Conservation (phyloP, 805 yeast species). For the Yarrowia porcina region DNA sequence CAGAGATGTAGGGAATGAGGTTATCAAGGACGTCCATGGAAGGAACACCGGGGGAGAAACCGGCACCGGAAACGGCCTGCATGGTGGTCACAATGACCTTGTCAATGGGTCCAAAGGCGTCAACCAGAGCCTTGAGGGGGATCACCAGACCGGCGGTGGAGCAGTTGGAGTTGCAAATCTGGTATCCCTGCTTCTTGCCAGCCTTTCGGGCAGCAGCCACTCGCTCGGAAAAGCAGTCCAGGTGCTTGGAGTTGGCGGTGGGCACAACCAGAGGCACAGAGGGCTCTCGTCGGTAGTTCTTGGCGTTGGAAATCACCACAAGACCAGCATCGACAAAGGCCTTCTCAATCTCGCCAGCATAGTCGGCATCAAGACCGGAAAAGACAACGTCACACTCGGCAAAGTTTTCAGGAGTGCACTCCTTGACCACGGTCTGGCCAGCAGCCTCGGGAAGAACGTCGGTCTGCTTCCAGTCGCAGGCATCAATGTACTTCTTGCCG, state of each 20-base stretch:
- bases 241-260: slow-evolving; percentile 88
- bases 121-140: slow-evolving; percentile 91
- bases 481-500: slow-evolving; percentile 80
- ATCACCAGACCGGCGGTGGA: slow-evolving; percentile 98
- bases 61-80: slow-evolving; percentile 98
- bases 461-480: slow-evolving; percentile 93
- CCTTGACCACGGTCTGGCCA: slow-evolving; percentile 61
- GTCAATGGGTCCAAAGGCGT: slow-evolving; percentile 85
- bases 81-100: slow-evolving; percentile 83
- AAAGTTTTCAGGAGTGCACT: slow-evolving; percentile 74
- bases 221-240: slow-evolving; percentile 63
- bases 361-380: slow-evolving; percentile 89
- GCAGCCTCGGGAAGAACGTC: slow-evolving; percentile 69
- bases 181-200: slow-evolving; percentile 63
- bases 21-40: slow-evolving; percentile 94
- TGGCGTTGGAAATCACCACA: slow-evolving; percentile 89
- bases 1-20: slow-evolving; percentile 88
- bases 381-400: slow-evolving; percentile 90
- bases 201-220: slow-evolving; percentile 52
- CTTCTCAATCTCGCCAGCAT: slow-evolving; percentile 88
- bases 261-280: slow-evolving; percentile 94
- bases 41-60: slow-evolving; percentile 95
- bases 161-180: slow-evolving; percentile 95
- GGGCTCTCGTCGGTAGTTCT: slow-evolving; percentile 84
- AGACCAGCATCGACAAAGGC: slow-evolving; percentile 78